Evolutionary conservation across 202 grass and related monocot genomes (phyloP), one percentile per base, ranked within the genome.

Genomic region (Eragrostis tef): DNA sequence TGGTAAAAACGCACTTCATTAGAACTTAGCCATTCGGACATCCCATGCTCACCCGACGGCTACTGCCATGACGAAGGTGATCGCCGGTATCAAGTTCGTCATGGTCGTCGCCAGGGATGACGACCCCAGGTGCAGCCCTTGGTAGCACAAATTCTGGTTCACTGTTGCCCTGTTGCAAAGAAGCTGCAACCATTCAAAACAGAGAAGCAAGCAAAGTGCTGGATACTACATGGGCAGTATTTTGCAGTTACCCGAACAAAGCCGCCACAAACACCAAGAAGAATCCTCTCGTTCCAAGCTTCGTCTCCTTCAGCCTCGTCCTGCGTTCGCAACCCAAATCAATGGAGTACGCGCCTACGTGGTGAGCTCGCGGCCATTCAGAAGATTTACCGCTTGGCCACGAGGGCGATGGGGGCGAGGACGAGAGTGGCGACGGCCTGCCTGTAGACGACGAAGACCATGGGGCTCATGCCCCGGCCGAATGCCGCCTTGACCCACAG

Each of bases 51-150:
- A 93, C 90, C 94, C 88, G 29, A 89, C 45, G 19, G 90, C 58
- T 6, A 87, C 51, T 3, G 88, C 86, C 84, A 93, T 86, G 8
- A 86, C 82, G 62, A 97, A 89, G 39, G 94, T 97, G 64, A 93
- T 79, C n/a, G 87, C 86, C 2, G 90, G 94, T 50, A 76, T 76
- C 7, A 91, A 39, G 53, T 91, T 97, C 11, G 43, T 51, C 94
- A 97, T 93, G 19, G 94, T 89, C 54, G 90, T 83, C 11, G 88
- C 93, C 84, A 93, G 71, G 39, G 93, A 97, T 7, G 90, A 85
- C 2, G 90, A 86, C 0, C 83, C 86, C 34, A 91, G 78, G 2
- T 72, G 4, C 47, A 97, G 41, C 3, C 93, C 90, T 61, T 79
- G 42, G 73, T 93, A 91, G 85, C 83, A 91, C 56, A 91, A 26